Conservation (phyloP, 2,329 filamentous ascomycete genomes). For the Aurifilum marmelostoma region DNA sequence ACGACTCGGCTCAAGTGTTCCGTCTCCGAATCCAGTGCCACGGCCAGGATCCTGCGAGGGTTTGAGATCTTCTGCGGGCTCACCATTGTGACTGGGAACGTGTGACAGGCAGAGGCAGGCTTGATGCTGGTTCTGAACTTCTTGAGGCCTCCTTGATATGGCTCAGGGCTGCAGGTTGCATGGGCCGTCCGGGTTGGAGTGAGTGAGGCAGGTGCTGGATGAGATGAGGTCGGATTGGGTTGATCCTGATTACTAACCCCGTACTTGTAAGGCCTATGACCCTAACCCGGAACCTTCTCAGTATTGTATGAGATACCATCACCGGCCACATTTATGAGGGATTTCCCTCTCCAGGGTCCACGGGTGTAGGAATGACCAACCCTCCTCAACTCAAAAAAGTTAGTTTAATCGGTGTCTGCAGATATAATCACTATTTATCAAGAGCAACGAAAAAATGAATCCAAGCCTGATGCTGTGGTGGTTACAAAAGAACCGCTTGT, state of each 20-base stretch:
- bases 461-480: no score
- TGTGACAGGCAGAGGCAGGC: neutral
- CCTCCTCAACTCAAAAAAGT: no score
- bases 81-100: conserved; percentile 12
- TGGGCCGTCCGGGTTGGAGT: neutral
- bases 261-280: neutral
- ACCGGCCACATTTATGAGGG: no score
- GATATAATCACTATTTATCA: no score
- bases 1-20: conserved; percentile 54
- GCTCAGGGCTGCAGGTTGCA: neutral
- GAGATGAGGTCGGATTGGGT: neutral
- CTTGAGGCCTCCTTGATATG: neutral
- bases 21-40: conserved; percentile 52
- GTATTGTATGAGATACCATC: neutral
- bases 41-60: conserved; percentile 61
- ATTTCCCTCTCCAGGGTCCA: no score
- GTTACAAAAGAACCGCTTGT: no score
- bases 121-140: neutral
- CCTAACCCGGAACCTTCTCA: neutral
- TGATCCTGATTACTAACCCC: neutral
- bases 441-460: no score
- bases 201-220: neutral
- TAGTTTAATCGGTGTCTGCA: no score
- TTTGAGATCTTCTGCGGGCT: conserved; percentile 47
- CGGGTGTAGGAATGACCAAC: no score